Evolutionary conservation across 345 rosid genomes (phyloP), one percentile per base, ranked within the genome.

Genomic region (Bruguiera sexangula): DNA sequence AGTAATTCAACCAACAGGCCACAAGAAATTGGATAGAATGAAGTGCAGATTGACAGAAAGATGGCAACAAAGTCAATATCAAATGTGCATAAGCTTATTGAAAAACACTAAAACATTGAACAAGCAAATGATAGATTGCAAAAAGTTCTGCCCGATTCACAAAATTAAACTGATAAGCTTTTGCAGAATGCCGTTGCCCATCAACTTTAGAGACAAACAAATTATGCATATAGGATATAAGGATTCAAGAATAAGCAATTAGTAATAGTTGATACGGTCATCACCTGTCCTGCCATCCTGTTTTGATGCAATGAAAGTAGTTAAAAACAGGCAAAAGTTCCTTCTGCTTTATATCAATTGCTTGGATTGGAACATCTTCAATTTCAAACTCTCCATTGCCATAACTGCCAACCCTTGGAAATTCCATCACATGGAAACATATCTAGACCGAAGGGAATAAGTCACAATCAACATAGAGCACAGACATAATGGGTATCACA

Each of bases 201-300:
- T 10, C 16, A 39, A 39, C 16, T 11, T 39, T 11, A 24, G 31
- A 69, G 7, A 46, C 39, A 11, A 20, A 67, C 15, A 11, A 39
- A 39, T 10, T 9, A 10, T 8, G 48, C 16, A 39, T 10, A 2
- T 39, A 9, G 48, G 48, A 39, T 39, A 11, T 11, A 39, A 11
- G 3, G 4, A 39, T 39, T 9, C 13, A 39, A 39, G 13, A 63
- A 43, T 29, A 69, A 68, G 52, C 34, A 39, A 39, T 10, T 0
- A 39, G 15, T 39, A 39, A 11, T 39, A 2, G 48, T 2, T 39
- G 16, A 39, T 39, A 30, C 22, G 37, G 60, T 57, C 13, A 72
- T 70, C 72, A 92, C 96, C 96, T 88, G 78, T 85, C 91, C 80
- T 79, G 85, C 86, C 82, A 81, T 69, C 82, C 74, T 69, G 87